A percentile compares a stretch with the other conserved stretches of the same genome.
phyloP scores from a whole-genome alignment of 352 stramenopile species.

The Pythium aquatile region DNA sequence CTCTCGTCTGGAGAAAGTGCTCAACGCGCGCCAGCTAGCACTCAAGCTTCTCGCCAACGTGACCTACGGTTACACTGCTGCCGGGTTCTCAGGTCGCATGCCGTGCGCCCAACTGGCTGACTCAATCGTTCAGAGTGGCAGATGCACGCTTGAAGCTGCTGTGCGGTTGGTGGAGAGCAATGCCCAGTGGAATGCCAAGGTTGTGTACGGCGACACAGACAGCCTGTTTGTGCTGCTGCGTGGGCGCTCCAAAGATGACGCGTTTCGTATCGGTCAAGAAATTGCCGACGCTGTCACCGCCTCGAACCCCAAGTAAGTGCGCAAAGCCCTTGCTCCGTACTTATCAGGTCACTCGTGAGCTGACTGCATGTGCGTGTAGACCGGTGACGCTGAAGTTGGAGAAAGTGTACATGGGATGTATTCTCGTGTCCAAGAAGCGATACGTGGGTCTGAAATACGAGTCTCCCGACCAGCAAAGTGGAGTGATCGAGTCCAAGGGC shows the following conservation, averaged over 20 bases:
- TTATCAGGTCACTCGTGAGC: neutral
- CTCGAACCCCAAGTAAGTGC: constrained; percentile 75
- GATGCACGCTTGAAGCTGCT: constrained; percentile 92
- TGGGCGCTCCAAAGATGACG: constrained; percentile 91
- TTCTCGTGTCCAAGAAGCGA: constrained; percentile 95
- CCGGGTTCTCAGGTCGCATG: constrained; percentile 97
- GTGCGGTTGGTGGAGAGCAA: constrained; percentile 90
- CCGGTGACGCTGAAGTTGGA: constrained; percentile 83
- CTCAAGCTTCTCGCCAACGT: constrained; percentile 99
- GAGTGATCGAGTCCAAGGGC: constrained; percentile 89
- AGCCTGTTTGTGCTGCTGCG: constrained; percentile 97
- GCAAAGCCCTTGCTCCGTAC: neutral
- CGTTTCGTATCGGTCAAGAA: constrained; percentile 93
- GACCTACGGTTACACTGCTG: constrained; percentile 98
- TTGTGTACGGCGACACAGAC: constrained; percentile 98
- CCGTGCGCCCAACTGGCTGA: constrained; percentile 96
- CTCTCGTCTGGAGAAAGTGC: constrained; percentile 55
- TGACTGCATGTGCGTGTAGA: constrained; percentile 27
- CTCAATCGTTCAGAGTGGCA: constrained; percentile 93
- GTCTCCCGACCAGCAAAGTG: constrained; percentile 38
- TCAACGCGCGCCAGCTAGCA: constrained; percentile 88
- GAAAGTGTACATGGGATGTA: constrained; percentile 92
- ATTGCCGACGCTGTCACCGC: constrained; percentile 87
- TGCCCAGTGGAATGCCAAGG: constrained; percentile 81
- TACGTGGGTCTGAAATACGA: constrained; percentile 92